Conservation (phyloP, 2,329 filamentous ascomycete species). For the Stagonosporopsis vannaccii region DNA sequence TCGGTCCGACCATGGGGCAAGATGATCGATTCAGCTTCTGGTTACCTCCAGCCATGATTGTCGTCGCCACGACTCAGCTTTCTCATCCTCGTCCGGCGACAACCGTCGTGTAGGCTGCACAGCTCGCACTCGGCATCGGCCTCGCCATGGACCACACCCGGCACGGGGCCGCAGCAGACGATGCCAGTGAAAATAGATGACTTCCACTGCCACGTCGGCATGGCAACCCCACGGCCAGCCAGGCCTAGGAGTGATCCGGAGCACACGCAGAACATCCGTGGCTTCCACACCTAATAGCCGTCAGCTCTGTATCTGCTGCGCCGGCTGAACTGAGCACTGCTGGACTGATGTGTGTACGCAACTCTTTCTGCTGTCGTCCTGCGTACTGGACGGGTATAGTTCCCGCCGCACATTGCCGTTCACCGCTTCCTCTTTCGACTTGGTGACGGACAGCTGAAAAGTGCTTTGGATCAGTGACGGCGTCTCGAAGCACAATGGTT, state of each 20-base stretch:
- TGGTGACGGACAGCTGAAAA: neutral
- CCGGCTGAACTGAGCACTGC: neutral
- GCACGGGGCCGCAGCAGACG: slow-evolving; percentile 5
- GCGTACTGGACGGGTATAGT: neutral
- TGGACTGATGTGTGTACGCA: no score
- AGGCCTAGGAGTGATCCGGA: neutral
- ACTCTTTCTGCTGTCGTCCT: neutral
- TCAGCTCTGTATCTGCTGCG: neutral
- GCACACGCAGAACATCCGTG: neutral
- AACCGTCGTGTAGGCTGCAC: neutral
- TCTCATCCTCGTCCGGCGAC: neutral
- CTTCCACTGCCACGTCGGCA: slow-evolving; percentile 9
- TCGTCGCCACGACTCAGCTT: neutral
- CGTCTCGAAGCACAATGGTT: neutral
- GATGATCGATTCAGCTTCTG: neutral
- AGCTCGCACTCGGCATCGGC: neutral
- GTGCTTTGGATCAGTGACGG: neutral
- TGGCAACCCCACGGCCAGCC: no score
- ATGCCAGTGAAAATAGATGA: neutral
- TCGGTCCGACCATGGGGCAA: neutral
- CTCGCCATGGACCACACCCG: neutral
- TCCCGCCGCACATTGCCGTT: neutral
- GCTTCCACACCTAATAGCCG: neutral
- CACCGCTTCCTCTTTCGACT: neutral
- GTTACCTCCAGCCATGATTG: neutral